Evolutionary conservation across 2,329 filamentous ascomycete genomes (phyloP), one percentile per base, ranked within the genome.

Genomic region (Cyphellophora europaea): DNA sequence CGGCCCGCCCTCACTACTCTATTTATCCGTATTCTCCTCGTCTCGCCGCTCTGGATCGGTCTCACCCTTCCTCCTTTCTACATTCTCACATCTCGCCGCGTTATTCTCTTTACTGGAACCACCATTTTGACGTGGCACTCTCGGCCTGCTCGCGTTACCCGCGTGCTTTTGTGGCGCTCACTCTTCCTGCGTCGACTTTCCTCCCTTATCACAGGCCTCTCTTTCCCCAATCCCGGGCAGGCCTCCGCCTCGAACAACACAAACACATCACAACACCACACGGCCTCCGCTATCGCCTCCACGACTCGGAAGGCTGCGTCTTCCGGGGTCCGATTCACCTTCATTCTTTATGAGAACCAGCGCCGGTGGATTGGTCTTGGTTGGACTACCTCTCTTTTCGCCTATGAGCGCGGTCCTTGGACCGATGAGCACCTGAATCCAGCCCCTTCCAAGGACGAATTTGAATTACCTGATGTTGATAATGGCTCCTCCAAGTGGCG

Each of bases 301-400:
- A 65, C 67, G 13, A 43, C 41, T 21, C 62, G 62, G 41, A 56
- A 51, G 34, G 48, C 63, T 43, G 50, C 58, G 44, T 79, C 82
- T 4, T 75, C 86, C 0, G 87, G 88, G 1, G 84, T 98, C 11
- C 83, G 87, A 29, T 98, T 98, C 53, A 98, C 91, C 0, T 98
- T 98, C 44, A 88, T 91, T 31, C 71, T 98, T 2, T 96, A 88
- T 52, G 91, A 98, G 57, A 98, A 98, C 50, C 91, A 98, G 58
- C 75, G 91, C 27, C 76, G 91, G 34, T 98, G 91, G 91, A 65
- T 98, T 3, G 89, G 88, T 1, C 72, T 98, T 10, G 91, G 91
- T 0, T 98, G 91, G 88, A 96, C 91, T 0, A 81, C 81, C 2
- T 93, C 80, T 25, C 66, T 98, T 42, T 86, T 98, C 46, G 79